A percentile compares a stretch with the other conserved stretches of the same genome.
Evolutionary conservation across 352 stramenopile genomes (phyloP).

Genomic region (Phytophthora tentaculata): DNA sequence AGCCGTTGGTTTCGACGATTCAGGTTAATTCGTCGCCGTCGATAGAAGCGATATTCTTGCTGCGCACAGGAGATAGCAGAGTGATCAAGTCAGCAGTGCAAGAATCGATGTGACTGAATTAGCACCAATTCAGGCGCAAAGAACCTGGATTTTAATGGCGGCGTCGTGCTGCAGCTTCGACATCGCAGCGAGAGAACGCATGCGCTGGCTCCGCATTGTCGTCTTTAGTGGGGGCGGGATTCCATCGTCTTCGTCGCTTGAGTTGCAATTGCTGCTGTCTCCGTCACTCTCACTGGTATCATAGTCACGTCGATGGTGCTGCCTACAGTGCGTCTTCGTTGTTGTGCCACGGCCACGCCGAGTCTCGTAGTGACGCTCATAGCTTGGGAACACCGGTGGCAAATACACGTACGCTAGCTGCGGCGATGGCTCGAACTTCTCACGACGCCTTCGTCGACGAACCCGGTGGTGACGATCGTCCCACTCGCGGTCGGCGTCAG

Average conservation of each 20-base stretch:
- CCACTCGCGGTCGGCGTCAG: slow-evolving; percentile 11
- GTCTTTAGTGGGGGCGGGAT: background rate
- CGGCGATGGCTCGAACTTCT: slow-evolving; percentile 9
- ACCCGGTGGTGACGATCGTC: slow-evolving; percentile 8
- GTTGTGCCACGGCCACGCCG: background rate
- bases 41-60: slow-evolving; percentile 54
- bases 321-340: background rate
- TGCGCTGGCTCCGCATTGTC: slow-evolving; percentile 44
- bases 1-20: slow-evolving; percentile 28
- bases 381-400: slow-evolving; percentile 12
- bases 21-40: slow-evolving; percentile 28
- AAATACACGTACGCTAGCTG: slow-evolving; percentile 32
- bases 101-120: no score
- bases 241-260: slow-evolving; percentile 16
- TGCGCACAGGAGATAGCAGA: slow-evolving; percentile 17
- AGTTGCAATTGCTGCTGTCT: slow-evolving; percentile 19
- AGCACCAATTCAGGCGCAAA: background rate
- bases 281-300: slow-evolving; percentile 16
- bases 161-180: slow-evolving; percentile 51
- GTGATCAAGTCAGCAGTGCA: background rate
- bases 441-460: slow-evolving; percentile 19
- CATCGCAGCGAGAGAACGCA: slow-evolving; percentile 54
- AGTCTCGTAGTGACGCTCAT: slow-evolving; percentile 7
- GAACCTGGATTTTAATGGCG: slow-evolving; percentile 53
- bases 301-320: background rate